phyloP scores from a whole-genome alignment of 441 rosid species.

The Populus hybrid region DNA sequence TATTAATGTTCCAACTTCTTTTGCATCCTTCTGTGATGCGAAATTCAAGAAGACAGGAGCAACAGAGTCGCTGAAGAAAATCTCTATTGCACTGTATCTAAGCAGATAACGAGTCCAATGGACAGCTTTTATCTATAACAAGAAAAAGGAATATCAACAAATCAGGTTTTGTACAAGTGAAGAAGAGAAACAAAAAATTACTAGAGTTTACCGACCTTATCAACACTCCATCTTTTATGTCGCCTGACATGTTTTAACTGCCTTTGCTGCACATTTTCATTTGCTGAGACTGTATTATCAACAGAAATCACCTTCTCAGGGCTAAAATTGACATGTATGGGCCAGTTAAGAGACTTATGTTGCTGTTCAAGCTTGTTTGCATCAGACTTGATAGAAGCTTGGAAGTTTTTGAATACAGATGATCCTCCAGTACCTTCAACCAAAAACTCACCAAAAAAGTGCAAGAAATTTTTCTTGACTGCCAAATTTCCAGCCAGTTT shows the following conservation, averaged over 20 bases:
- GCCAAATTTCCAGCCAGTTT: conserved; percentile 91
- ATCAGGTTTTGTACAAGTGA: conserved; percentile 27
- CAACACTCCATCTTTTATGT: conserved; percentile 87
- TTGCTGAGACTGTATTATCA: conserved; percentile 40
- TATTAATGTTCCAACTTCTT: conserved; percentile 81
- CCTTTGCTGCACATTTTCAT: conserved; percentile 47
- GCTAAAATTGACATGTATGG: conserved; percentile 40
- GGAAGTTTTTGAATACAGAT: conserved; percentile 76
- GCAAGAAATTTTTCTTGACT: conserved; percentile 80
- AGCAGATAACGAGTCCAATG: conserved; percentile 98
- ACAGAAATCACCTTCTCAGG: conserved; percentile 42
- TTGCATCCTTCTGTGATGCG: conserved; percentile 78
- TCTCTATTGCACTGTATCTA: conserved; percentile 87
- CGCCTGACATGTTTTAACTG: conserved; percentile 72
- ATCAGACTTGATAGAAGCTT: conserved; percentile 49
- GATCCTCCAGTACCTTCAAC: conserved; percentile 97
- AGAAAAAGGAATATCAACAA: conserved; percentile 21
- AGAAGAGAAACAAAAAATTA: conserved; percentile 14
- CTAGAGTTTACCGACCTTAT: conserved; percentile 52
- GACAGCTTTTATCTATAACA: conserved; percentile 72
- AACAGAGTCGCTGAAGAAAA: conserved; percentile 75
- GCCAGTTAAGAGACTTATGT: conserved; percentile 59
- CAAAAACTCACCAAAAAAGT: conserved; percentile 90
- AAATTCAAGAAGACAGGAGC: conserved; percentile 87
- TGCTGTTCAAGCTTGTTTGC: conserved; percentile 56